A percentile compares a stretch with the other conserved stretches of the same genome.
These are phyloP conservation scores for Komagataea norvegica DNA, from an alignment of 1,139 yeast species.

Conservation along the genomic window DNA sequence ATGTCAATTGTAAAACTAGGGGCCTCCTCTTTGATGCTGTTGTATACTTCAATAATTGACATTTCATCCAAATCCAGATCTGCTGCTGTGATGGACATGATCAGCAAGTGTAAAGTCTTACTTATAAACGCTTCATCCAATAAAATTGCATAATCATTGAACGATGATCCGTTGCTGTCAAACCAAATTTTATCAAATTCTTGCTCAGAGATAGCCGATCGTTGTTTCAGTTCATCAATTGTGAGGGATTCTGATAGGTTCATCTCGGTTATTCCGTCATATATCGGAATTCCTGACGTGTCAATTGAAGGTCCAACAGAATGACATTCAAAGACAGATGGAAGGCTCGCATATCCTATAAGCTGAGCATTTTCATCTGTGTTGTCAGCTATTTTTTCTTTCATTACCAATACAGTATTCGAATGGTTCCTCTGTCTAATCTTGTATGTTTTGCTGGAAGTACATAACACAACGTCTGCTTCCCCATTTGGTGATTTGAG, in stretches of 20 bases:
- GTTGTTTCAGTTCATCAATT: slow-evolving; percentile 37
- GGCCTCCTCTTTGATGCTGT: slow-evolving; percentile 25
- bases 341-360: slow-evolving; percentile 39
- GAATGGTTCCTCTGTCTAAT: slow-evolving; percentile 83
- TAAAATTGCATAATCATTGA: slow-evolving; percentile 37
- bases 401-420: slow-evolving; percentile 62
- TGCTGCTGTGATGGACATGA: slow-evolving; percentile 48
- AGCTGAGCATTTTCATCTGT: slow-evolving; percentile 26
- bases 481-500: slow-evolving; percentile 44
- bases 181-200: slow-evolving; percentile 56
- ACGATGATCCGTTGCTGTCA: slow-evolving; percentile 50
- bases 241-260: slow-evolving; percentile 21
- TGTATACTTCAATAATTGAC: slow-evolving; percentile 25
- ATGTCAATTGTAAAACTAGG: slow-evolving; percentile 32
- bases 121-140: slow-evolving; percentile 35
- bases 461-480: slow-evolving; percentile 57
- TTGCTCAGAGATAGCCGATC: slow-evolving; percentile 50
- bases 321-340: slow-evolving; percentile 50
- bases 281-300: slow-evolving; percentile 43
- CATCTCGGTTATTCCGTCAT: slow-evolving; percentile 34
- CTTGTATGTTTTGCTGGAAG: slow-evolving; percentile 53
- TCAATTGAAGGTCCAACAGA: slow-evolving; percentile 41
- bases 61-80: slow-evolving; percentile 33
- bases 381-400: slow-evolving; percentile 23
- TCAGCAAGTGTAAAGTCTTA: slow-evolving; percentile 38